Evolutionary conservation across 345 rosid species (phyloP), one percentile per base, ranked within the genome.

Genomic region (Sonneratia caseolaris): DNA sequence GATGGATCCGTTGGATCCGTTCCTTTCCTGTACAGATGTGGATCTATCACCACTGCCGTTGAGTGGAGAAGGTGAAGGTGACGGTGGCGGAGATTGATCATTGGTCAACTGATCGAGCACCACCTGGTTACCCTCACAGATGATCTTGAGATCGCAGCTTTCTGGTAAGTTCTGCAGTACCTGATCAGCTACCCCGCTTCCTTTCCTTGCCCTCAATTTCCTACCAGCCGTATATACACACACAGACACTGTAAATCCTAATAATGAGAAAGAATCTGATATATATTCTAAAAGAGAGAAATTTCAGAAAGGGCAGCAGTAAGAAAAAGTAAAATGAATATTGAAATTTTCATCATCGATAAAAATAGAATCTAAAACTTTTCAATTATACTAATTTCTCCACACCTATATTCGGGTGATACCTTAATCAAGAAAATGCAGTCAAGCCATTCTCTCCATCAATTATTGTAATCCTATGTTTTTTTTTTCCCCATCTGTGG

Each of bases 71-170:
- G 32, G 77, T 70, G 57, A 27, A 11, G 21, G 49, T 66, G 37
- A 24, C 0, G 83, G 75, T 32, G 76, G 74, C 1, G 79, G 70
- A 18, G 75, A 42, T 3, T 56, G n/a, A 22, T 66, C 35, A 11
- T 38, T 71, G 8, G 53, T 73, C 77, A 64, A 70, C 64, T 77
- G 72, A 24, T 83, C 86, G 35, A 68, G n/a, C 32, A 61, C 70
- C 68, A 83, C 83, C 68, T 84, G 88, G 55, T 84, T 72, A 68
- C 93, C 97, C 70, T 83, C 83, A 71, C 86, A 84, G 68, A 88
- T 78, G 65, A 88, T 75, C 78, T 79, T 92, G 47, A 89, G 66
- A 48, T 89, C 87, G 64, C 89, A 84, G 37, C 73, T 71, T 0
- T 80, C 12, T 21, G 86, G 81, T 53, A 89, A 85, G 37, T 77